Conservation (phyloP, 805 yeast genomes). For the Starmerella bombicola region DNA sequence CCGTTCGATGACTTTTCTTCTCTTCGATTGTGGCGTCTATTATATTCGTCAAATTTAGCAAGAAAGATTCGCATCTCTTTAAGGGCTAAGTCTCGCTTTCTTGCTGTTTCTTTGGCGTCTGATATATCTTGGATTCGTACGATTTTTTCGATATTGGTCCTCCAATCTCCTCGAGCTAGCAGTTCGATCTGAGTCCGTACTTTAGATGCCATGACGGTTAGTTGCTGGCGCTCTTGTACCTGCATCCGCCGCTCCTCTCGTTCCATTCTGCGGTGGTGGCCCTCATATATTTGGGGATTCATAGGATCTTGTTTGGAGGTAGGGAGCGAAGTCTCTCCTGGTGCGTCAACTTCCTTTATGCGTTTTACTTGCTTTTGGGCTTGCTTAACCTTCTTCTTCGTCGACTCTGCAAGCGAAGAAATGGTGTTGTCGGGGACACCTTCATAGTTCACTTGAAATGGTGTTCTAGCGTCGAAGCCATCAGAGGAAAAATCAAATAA, state of each 20-base stretch:
- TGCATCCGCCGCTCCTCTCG: constrained; percentile 52
- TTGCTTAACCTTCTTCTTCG: neutral
- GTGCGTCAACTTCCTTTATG: neutral
- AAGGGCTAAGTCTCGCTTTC: constrained; percentile 42
- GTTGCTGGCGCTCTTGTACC: constrained; percentile 40
- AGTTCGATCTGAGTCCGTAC: constrained; percentile 33
- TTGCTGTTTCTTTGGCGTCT: constrained; percentile 40
- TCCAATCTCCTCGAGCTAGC: constrained; percentile 40
- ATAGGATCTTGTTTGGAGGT: constrained; percentile 34
- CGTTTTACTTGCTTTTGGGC: neutral
- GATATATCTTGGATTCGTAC: constrained; percentile 39
- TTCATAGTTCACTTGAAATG: constrained; percentile 4
- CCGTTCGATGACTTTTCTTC: constrained; percentile 11
- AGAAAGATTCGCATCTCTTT: constrained; percentile 34
- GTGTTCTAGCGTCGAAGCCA: constrained; percentile 11
- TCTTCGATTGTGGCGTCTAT: constrained; percentile 7
- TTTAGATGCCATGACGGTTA: constrained; percentile 46
- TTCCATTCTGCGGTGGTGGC: constrained; percentile 46
- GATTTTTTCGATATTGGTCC: constrained; percentile 34
- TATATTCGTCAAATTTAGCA: constrained; percentile 13
- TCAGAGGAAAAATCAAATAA: constrained; percentile 21
- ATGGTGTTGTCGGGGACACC: constrained; percentile 7
- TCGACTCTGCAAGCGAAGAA: constrained; percentile 1
- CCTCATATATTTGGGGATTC: constrained; percentile 31
- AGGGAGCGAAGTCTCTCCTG: neutral